A percentile compares a stretch with the other conserved stretches of the same genome.
phyloP scores from a whole-genome alignment of 148 eudicot species.

The Cornus suecica region DNA sequence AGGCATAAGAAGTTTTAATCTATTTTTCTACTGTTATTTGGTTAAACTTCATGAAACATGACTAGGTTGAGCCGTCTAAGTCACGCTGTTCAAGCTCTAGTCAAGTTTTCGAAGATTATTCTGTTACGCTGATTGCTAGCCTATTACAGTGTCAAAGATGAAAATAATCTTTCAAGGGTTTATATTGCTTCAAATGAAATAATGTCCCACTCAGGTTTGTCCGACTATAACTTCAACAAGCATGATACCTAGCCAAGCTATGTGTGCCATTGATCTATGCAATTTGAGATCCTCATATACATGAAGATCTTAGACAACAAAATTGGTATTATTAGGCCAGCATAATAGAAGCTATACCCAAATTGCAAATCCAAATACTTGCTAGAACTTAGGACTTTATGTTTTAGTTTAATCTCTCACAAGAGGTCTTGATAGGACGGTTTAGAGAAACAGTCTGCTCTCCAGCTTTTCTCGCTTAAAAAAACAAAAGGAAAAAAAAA shows the following conservation, averaged over 20 bases:
- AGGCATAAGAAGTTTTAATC: background rate
- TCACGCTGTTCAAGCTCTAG: background rate
- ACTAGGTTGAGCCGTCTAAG: background rate
- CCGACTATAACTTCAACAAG: background rate
- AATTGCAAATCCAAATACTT: background rate
- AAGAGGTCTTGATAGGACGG: background rate
- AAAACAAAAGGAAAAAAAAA: no score
- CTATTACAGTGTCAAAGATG: background rate
- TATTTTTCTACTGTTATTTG: background rate
- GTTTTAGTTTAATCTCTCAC: background rate
- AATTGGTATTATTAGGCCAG: background rate
- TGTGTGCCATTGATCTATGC: background rate
- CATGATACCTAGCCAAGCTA: background rate
- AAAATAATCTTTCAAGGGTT: background rate
- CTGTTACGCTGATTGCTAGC: background rate
- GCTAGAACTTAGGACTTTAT: background rate
- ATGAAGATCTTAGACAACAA: background rate
- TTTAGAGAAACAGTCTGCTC: background rate
- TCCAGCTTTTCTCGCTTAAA: conserved; percentile 3
- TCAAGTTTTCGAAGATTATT: background rate
- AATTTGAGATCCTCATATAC: background rate
- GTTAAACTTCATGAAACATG: background rate
- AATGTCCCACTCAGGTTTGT: background rate
- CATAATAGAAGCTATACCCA: background rate
- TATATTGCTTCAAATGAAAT: background rate